phyloP scores from a whole-genome alignment of 2,329 filamentous ascomycete genomes.

The Meredithiella fracta region DNA sequence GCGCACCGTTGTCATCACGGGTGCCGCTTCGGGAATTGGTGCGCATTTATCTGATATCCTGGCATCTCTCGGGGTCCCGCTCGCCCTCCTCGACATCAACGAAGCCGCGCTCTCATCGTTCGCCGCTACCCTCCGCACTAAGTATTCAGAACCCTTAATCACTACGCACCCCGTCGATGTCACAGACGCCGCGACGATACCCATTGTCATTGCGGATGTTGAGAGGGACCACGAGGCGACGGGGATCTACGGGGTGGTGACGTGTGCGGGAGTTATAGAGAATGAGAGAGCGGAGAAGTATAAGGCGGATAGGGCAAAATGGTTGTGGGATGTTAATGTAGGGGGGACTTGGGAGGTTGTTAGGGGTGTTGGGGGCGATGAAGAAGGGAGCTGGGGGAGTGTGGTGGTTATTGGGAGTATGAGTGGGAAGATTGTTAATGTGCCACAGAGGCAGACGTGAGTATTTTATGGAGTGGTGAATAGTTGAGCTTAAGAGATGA shows the following conservation, averaged over 20 bases:
- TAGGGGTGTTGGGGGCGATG: constrained; percentile 70
- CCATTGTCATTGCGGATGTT: constrained; percentile 21
- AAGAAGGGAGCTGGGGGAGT: constrained; percentile 62
- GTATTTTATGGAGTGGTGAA: constrained; percentile 15
- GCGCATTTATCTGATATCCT: constrained; percentile 87
- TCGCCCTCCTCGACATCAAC: constrained; percentile 89
- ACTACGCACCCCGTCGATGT: constrained; percentile 56
- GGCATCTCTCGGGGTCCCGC: constrained; percentile 70
- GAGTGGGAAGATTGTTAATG: constrained; percentile 85
- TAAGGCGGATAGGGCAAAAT: constrained; percentile 77
- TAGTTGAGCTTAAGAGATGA: background rate
- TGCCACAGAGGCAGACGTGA: constrained; percentile 76
- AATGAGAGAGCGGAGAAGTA: constrained; percentile 88
- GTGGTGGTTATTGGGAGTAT: constrained; percentile 95
- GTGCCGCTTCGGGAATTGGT: constrained; percentile 75
- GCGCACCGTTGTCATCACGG: constrained; percentile 71
- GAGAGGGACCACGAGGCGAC: constrained; percentile 58
- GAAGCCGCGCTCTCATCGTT: constrained; percentile 18
- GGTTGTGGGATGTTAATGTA: constrained; percentile 89
- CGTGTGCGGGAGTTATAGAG: constrained; percentile 91
- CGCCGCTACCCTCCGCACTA: background rate
- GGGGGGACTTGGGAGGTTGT: constrained; percentile 84
- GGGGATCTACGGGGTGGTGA: constrained; percentile 57
- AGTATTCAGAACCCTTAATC: constrained; percentile 24
- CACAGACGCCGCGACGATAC: constrained; percentile 5